Conservation (phyloP, 805 yeast genomes). For the Spathaspora arborariae region DNA sequence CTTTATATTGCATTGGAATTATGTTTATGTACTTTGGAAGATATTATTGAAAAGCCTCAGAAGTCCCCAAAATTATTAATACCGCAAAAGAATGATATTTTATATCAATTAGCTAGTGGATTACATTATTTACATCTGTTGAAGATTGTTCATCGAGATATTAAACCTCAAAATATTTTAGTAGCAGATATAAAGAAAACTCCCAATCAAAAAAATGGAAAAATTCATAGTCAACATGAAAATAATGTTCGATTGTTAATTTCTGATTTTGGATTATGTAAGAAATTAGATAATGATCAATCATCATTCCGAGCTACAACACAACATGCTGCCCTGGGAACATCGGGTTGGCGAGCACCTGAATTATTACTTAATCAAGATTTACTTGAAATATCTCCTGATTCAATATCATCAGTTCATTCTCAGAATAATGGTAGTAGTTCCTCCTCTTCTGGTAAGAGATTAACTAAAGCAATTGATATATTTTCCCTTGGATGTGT, state of each 20-base stretch:
- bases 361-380: conserved; percentile 54
- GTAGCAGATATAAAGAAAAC: conserved; percentile 66
- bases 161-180: conserved; percentile 90
- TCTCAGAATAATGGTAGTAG: conserved; percentile 8
- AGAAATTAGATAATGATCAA: conserved; percentile 86
- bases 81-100: conserved; percentile 10
- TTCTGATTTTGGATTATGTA: conserved; percentile 95
- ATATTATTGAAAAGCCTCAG: conserved; percentile 60
- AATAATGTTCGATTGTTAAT: conserved; percentile 61
- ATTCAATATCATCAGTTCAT: conserved; percentile 27
- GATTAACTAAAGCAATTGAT: conserved; percentile 86
- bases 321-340: conserved; percentile 85
- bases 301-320: conserved; percentile 91
- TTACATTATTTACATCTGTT: conserved; percentile 81
- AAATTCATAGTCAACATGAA: conserved; percentile 1
- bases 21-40: conserved; percentile 86
- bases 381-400: conserved; percentile 35
- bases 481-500: conserved; percentile 94
- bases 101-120: conserved; percentile 80
- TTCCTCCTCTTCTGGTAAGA: conserved; percentile 28
- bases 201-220: conserved; percentile 1
- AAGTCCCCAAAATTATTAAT: conserved; percentile 33
- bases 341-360: conserved; percentile 98
- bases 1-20: conserved; percentile 89
- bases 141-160: conserved; percentile 90